Conservation (phyloP, 139 green algal species). For the Chlorella sp. region DNA sequence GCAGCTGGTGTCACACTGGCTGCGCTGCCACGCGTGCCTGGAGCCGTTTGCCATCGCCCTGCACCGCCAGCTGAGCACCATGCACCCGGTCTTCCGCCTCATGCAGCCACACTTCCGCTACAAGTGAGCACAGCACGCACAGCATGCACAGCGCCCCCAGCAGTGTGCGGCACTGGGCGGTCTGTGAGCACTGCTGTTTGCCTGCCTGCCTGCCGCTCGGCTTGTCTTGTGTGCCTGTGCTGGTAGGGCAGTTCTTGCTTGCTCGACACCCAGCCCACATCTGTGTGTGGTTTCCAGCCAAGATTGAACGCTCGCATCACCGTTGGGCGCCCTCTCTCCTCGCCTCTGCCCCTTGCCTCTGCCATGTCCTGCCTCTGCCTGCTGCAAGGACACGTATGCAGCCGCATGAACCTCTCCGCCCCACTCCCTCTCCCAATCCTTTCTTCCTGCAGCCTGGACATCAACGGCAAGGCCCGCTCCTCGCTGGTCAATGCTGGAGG, state of each 20-base stretch:
- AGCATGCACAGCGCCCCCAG: not conserved
- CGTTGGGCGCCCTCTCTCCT: too few species aligned
- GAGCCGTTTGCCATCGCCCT: conserved; percentile 64
- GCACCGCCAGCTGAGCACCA: conserved; percentile 46
- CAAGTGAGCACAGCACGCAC: conserved; percentile 34
- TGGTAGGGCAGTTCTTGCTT: too few species aligned
- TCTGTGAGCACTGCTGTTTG: not conserved
- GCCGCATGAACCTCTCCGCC: too few species aligned
- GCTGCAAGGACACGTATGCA: too few species aligned
- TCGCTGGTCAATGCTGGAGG: conserved; percentile 58
- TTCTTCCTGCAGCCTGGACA: conserved; percentile 37
- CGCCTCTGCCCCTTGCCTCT: not conserved
- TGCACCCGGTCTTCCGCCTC: conserved; percentile 57
- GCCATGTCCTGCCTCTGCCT: too few species aligned
- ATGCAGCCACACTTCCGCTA: conserved; percentile 65
- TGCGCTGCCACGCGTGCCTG: conserved; percentile 49
- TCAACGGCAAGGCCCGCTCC: conserved; percentile 58
- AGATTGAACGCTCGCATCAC: too few species aligned
- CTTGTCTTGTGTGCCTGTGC: too few species aligned
- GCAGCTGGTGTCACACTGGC: conserved; percentile 59
- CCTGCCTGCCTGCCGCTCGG: too few species aligned
- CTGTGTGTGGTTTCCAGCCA: too few species aligned
- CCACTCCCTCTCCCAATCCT: not conserved
- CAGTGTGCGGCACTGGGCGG: not conserved
- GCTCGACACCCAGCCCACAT: too few species aligned